A percentile compares a stretch with the other conserved stretches of the same genome.
Conservation (phyloP, 768 basidiomycete genomes). For the Suillus variegatus region DNA sequence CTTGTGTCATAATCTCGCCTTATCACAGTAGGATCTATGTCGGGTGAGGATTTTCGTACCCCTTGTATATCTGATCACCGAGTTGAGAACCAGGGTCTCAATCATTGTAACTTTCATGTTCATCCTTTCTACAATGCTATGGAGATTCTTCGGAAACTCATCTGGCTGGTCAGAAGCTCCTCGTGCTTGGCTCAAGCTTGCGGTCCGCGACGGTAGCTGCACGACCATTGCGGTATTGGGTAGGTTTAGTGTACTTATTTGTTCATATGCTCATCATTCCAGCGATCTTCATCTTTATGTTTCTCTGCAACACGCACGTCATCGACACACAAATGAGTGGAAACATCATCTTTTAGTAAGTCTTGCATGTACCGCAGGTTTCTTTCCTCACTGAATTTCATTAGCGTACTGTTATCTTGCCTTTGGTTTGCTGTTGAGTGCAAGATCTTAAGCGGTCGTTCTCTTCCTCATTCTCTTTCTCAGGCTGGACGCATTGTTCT, state of each 20-base stretch:
- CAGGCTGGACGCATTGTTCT: neutral
- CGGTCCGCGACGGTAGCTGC: slow-evolving; percentile 17
- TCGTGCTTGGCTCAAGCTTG: neutral
- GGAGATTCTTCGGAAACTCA: slow-evolving; percentile 13
- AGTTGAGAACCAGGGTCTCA: slow-evolving; percentile 13
- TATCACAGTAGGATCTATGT: slow-evolving; percentile 19
- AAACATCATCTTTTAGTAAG: slow-evolving; percentile 26
- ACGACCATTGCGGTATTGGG: slow-evolving; percentile 15
- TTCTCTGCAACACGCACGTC: slow-evolving; percentile 15
- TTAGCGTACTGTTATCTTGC: neutral
- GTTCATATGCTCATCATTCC: neutral
- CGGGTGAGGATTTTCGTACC: slow-evolving; percentile 12
- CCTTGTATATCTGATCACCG: neutral
- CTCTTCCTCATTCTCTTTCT: neutral
- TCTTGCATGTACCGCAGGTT: neutral
- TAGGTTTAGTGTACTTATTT: slow-evolving; percentile 4
- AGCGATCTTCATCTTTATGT: slow-evolving; percentile 23
- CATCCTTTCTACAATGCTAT: slow-evolving; percentile 22
- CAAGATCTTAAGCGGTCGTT: too few relatives aligned
- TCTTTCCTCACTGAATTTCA: neutral
- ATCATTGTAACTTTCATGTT: slow-evolving; percentile 18
- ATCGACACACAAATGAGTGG: slow-evolving; percentile 16
- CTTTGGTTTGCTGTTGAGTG: slow-evolving; percentile 7
- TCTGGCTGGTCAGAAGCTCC: neutral
- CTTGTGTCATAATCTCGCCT: slow-evolving; percentile 17